Base-by-base conservation (phyloP, 768 basidiomycete species). In the Termitomyces sp. region DNA sequence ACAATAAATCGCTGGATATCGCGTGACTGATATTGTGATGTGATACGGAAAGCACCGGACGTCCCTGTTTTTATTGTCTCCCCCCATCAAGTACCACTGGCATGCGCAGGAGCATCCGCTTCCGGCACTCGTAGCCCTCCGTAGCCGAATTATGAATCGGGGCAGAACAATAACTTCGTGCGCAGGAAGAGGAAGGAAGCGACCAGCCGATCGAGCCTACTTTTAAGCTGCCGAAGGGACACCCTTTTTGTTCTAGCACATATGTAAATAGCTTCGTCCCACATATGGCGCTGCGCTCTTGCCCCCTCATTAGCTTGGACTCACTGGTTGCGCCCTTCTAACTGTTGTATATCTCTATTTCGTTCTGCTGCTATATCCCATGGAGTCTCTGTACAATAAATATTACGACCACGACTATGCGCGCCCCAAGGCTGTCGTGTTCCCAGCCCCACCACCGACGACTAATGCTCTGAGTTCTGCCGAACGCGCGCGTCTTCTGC, bases 401-500 rank as follows among this genome's bases (percentile, higher is more conserved):
- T 30, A 5, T 34, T 44, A 40, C 23, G 55, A 54, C 16, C 47
- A 39, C 27, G 27, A 57, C 25, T 57, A 34, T 21, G 30, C 50
- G 27, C 37, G 21, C 43, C 50, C 50, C 1, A 52, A 21, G 50
- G 35, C 56, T n/a, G 54, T 75, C 11, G 70, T 75, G 7, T 78
- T 72, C 54, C 81, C 81, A 5, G 58, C 70, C 5, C 79, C 79
- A 16, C 84, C 85, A 3, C 82, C 83, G 0, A 88, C 85, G 23
- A 79, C 73, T 16, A 86, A 88, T 67, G 68, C 74, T 17, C 66
- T 84, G 49, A 78, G 80, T 7, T 59, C 74, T 1, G 63, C 74
- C 23, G 80, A 85, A 66, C 79, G 84, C n/a, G 65, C 73, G 9
- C 80, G 80, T 52, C 76, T 87, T 23, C 63, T 83, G 30, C 81